Conservation (phyloP, 768 basidiomycete genomes). For the Rhodotorula taiwanensis region DNA sequence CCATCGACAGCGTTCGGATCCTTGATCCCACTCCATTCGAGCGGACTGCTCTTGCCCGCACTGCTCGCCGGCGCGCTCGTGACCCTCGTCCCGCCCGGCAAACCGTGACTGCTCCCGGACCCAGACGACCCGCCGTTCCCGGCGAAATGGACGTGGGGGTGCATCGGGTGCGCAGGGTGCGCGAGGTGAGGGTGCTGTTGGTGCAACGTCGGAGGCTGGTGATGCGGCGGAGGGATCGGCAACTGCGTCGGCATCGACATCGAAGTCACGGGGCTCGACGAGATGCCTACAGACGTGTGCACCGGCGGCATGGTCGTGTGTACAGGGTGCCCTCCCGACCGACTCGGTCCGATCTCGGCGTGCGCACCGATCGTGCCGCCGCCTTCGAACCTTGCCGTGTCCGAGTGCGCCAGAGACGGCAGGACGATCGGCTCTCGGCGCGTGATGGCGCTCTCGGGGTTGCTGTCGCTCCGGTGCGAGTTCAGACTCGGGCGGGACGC, state of each 20-base stretch:
- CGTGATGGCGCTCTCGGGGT: constrained; percentile 18
- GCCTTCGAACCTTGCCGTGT: constrained; percentile 14
- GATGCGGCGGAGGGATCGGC: not conserved
- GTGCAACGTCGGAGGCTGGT: not conserved
- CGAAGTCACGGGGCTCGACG: not conserved
- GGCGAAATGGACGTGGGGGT: constrained; percentile 3
- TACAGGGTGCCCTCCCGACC: constrained; percentile 2
- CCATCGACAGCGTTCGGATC: constrained; percentile 46
- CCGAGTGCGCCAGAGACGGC: constrained; percentile 8
- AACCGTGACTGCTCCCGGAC: no score
- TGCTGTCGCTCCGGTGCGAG: constrained; percentile 8
- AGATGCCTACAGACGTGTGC: not conserved
- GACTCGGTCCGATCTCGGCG: constrained; percentile 8
- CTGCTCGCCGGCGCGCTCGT: constrained; percentile 6
- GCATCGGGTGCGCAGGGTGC: not conserved
- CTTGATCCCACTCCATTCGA: constrained; percentile 36
- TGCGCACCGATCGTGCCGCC: constrained; percentile 23
- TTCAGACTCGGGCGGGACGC: not conserved
- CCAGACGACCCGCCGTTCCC: no score
- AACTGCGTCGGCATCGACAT: not conserved
- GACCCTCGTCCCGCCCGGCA: no score
- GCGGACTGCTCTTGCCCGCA: constrained; percentile 16
- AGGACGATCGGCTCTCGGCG: constrained; percentile 23
- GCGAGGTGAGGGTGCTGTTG: not conserved
- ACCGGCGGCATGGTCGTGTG: not conserved